These are phyloP conservation scores for Aspergillus steynii DNA, from an alignment of 495 filamentous ascomycete species.

Conservation along the genomic window DNA sequence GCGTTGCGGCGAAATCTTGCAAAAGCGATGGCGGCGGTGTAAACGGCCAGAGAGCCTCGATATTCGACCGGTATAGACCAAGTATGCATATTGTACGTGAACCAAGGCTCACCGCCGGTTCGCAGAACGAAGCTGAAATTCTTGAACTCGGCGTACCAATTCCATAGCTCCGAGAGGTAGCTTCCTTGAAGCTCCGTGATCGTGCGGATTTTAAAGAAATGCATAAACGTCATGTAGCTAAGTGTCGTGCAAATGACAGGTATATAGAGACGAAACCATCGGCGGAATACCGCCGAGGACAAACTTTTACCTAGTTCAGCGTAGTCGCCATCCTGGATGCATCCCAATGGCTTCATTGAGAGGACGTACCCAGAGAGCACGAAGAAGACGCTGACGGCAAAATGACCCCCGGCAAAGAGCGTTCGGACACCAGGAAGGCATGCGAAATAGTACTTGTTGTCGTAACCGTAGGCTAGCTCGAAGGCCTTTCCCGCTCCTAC, in stretches of 20 bases:
- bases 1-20: slow-evolving; percentile 34
- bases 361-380: slow-evolving; percentile 61
- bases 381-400: slow-evolving; percentile 60
- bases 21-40: slow-evolving; percentile 39
- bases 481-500: slow-evolving; percentile 22
- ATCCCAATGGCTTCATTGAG: slow-evolving; percentile 48
- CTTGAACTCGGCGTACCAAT: slow-evolving; percentile 60
- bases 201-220: slow-evolving; percentile 47
- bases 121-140: slow-evolving; percentile 60
- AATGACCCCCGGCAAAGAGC: slow-evolving; percentile 50
- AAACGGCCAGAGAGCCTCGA: slow-evolving; percentile 48
- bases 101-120: slow-evolving; percentile 46
- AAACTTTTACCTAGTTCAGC: slow-evolving; percentile 32
- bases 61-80: slow-evolving; percentile 57
- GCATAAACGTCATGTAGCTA: slow-evolving; percentile 48
- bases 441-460: slow-evolving; percentile 27
- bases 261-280: slow-evolving; percentile 45
- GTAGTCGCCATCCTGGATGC: slow-evolving; percentile 47
- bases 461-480: slow-evolving; percentile 33
- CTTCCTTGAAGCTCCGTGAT: slow-evolving; percentile 33
- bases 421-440: slow-evolving; percentile 43
- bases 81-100: slow-evolving; percentile 45
- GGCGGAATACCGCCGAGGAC: slow-evolving; percentile 46
- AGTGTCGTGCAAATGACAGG: slow-evolving; percentile 51
- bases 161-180: slow-evolving; percentile 47